Percentiles rank a stretch among this genome's conserved stretches.
Conservation (phyloP, 345 rosid species). For the Citropsis articulata region DNA sequence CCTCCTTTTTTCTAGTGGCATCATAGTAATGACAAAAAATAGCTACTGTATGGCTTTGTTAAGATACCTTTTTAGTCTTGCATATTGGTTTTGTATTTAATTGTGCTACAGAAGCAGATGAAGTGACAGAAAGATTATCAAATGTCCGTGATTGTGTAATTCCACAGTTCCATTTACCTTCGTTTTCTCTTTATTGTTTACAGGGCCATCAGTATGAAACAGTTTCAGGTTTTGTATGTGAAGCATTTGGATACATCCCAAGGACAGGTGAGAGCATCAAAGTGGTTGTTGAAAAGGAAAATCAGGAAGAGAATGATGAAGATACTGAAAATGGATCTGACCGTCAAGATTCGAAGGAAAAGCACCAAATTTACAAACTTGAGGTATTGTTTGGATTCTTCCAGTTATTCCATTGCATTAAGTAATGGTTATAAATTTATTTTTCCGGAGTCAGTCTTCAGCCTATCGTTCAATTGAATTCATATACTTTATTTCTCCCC, state of each 20-base stretch:
- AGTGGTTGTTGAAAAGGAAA: conserved; percentile 77
- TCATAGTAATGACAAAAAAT: background rate
- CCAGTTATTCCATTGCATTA: background rate
- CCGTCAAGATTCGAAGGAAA: conserved; percentile 60
- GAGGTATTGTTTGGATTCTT: conserved; percentile 52
- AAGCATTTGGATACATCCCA: conserved; percentile 97
- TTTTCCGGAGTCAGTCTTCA: background rate
- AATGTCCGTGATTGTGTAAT: background rate
- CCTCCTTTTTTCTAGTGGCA: background rate
- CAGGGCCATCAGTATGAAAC: conserved; percentile 99
- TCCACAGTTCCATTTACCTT: background rate
- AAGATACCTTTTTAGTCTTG: background rate
- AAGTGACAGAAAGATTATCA: too few relatives aligned
- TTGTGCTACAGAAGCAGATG: background rate
- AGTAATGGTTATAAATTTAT: background rate
- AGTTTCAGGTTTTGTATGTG: conserved; percentile 93
- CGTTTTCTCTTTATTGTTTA: background rate
- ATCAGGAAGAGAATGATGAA: conserved; percentile 65
- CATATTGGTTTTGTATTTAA: background rate
- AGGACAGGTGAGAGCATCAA: conserved; percentile 89
- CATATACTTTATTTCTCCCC: background rate
- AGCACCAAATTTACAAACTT: conserved; percentile 69
- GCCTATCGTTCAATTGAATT: background rate
- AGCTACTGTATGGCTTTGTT: background rate
- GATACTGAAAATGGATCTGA: conserved; percentile 63